Evolutionary conservation across 148 eudicot species (phyloP).

Genomic region (Silene conica): DNA sequence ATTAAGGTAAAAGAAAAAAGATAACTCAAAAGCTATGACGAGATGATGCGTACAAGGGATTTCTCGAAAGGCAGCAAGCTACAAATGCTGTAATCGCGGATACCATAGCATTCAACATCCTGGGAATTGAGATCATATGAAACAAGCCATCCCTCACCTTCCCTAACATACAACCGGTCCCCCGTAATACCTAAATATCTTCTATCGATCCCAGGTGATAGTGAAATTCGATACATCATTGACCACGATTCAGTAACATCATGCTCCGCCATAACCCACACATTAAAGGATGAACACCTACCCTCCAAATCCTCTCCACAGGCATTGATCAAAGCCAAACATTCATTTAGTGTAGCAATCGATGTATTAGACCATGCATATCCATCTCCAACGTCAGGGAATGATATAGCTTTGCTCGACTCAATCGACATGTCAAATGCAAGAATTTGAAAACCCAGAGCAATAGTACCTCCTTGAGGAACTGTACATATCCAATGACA

Average conservation of each 20-base stretch:
- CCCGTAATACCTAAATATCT: not conserved
- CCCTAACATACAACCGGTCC: not conserved
- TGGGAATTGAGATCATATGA: not conserved
- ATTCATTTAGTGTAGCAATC: not conserved
- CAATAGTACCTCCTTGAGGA: too few species aligned
- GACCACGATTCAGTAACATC: not conserved
- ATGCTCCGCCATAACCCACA: conserved; percentile 2
- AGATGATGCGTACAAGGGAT: not conserved
- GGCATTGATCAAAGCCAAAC: not conserved
- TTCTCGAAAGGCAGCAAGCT: not conserved
- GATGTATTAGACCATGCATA: not conserved
- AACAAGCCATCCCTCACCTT: not conserved
- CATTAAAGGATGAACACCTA: not conserved
- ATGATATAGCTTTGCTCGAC: not conserved
- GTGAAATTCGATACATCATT: not conserved
- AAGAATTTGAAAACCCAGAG: not conserved
- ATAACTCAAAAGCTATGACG: too few species aligned
- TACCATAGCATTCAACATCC: not conserved
- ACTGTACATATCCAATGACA: not conserved
- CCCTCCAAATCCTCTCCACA: not conserved
- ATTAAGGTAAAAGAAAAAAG: too few species aligned
- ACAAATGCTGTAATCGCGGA: not conserved
- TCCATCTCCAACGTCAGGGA: not conserved
- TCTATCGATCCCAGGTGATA: not conserved
- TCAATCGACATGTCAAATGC: conserved; percentile 6